A percentile compares a stretch with the other conserved stretches of the same genome.
phyloP scores from a whole-genome alignment of 768 basidiomycete genomes.

The Boletus speciosus region DNA sequence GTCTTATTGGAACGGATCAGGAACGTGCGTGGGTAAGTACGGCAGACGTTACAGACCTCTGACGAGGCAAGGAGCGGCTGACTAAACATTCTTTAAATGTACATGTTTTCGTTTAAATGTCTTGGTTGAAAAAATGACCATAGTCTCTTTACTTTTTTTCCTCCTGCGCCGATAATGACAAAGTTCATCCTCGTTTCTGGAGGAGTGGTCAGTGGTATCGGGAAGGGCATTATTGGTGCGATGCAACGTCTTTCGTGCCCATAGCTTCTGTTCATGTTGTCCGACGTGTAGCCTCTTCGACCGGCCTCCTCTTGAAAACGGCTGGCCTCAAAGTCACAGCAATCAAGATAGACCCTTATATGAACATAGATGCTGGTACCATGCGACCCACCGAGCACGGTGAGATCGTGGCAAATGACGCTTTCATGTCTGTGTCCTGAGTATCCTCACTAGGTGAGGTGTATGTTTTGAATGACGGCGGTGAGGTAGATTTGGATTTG shows the following conservation, averaged over 20 bases:
- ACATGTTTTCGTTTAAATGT: neutral
- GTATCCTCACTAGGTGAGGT: conserved; percentile 70
- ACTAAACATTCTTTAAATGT: conserved; percentile 5
- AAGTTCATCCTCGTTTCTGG: conserved; percentile 97
- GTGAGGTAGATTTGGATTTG: conserved; percentile 95
- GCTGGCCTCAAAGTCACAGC: conserved; percentile 95
- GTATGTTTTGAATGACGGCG: conserved; percentile 96
- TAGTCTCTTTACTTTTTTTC: neutral
- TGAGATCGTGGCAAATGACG: conserved; percentile 37
- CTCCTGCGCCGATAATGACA: conserved; percentile 52
- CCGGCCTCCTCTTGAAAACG: conserved; percentile 92
- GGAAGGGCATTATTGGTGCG: conserved; percentile 98
- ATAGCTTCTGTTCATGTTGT: conserved; percentile 20
- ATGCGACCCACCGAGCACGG: conserved; percentile 99
- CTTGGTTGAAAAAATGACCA: neutral
- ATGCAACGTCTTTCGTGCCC: conserved; percentile 17
- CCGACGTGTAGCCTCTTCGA: conserved; percentile 77
- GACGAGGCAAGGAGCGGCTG: conserved; percentile 2
- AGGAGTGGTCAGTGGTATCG: conserved; percentile 97
- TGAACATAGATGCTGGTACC: conserved; percentile 99
- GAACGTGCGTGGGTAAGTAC: neutral
- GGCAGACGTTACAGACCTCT: no score
- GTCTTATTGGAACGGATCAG: neutral
- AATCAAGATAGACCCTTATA: conserved; percentile 99
- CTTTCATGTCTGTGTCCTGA: conserved; percentile 16